Evolutionary conservation across 2,329 filamentous ascomycete species (phyloP), one percentile per base, ranked within the genome.

Genomic region (Colletotrichum plurivorum): DNA sequence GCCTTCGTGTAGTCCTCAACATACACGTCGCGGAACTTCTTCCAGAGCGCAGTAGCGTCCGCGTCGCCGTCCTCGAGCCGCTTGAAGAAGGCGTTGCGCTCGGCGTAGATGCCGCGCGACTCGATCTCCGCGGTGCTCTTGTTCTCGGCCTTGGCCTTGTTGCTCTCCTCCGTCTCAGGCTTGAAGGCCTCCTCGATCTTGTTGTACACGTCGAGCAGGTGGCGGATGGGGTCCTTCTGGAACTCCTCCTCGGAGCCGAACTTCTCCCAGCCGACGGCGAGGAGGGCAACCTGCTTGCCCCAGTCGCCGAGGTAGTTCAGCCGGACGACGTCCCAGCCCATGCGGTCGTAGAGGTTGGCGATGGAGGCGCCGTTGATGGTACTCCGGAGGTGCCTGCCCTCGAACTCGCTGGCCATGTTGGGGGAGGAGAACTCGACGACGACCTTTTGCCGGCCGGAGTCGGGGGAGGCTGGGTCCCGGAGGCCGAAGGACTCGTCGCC

Each of bases 231-330:
- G 74, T 94, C 90, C 57, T 84, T 83, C 53, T 85, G 78, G 12
- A 93, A 82, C 67, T 87, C 85, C 60, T 91, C 88, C 74, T 94
- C 90, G 53, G 84, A 88, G 2, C 92, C 92, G 73, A 90, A 93
- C 71, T 85, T 87, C 71, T 90, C 82, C 79, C 90, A 94, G 0
- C 90, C 92, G 39, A 92, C 84, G 7, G 90, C 90, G 49, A 94
- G 80, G 9, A 94, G 85, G 68, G 86, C 86, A 55, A 87, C 92
- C 75, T 93, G 91, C 79, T 92, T 93, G 25, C 92, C 92, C 92
- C 92, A 94, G 77, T 94, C 92, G 43, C 92, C 92, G 0, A 94
- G 84, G 75, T 94, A 94, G 80, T 94, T 94, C 83, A 94, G 87
- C 25, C 89, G 85, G 52, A 89, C 79, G 0, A 93, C 91, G 43